Conservation (phyloP, 2,329 filamentous ascomycete genomes). For the Didymellaceae sp. region DNA sequence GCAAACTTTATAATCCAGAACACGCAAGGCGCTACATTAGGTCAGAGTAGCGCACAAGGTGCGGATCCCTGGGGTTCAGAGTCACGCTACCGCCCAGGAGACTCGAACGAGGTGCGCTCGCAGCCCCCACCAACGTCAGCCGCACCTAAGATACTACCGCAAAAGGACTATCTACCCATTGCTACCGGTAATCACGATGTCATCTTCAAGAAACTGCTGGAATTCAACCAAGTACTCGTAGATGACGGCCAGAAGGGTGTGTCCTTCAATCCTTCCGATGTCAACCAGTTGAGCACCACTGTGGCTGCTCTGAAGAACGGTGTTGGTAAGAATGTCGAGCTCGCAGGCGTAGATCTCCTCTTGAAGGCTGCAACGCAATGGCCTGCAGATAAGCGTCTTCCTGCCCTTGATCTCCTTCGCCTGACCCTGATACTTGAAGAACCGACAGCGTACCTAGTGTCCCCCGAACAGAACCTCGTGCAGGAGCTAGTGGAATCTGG, state of each 20-base stretch:
- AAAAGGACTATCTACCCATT: slow-evolving; percentile 80
- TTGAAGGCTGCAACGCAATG: slow-evolving; percentile 77
- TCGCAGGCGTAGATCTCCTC: slow-evolving; percentile 66
- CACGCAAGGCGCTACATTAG: slow-evolving; percentile 84
- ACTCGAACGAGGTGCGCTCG: slow-evolving; percentile 52
- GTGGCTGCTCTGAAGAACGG: slow-evolving; percentile 67
- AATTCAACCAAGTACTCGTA: slow-evolving; percentile 76
- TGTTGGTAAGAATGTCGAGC: slow-evolving; percentile 47
- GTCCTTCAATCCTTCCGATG: slow-evolving; percentile 74
- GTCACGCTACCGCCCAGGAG: slow-evolving; percentile 77
- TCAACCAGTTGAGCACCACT: slow-evolving; percentile 67
- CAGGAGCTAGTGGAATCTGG: slow-evolving; percentile 64
- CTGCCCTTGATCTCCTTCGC: slow-evolving; percentile 86
- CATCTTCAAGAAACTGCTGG: slow-evolving; percentile 77
- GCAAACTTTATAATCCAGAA: slow-evolving; percentile 92
- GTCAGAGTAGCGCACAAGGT: slow-evolving; percentile 58
- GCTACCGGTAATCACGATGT: slow-evolving; percentile 72
- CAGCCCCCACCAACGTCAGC: slow-evolving; percentile 45
- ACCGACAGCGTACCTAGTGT: slow-evolving; percentile 66
- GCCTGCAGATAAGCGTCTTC: slow-evolving; percentile 80
- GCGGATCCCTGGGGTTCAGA: slow-evolving; percentile 81
- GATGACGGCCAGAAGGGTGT: slow-evolving; percentile 74
- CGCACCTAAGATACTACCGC: slow-evolving; percentile 71
- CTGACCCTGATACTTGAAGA: slow-evolving; percentile 73
- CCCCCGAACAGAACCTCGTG: slow-evolving; percentile 64